Evolutionary conservation across 2,329 filamentous ascomycete species (phyloP).

Genomic region (Diplodia corticola): DNA sequence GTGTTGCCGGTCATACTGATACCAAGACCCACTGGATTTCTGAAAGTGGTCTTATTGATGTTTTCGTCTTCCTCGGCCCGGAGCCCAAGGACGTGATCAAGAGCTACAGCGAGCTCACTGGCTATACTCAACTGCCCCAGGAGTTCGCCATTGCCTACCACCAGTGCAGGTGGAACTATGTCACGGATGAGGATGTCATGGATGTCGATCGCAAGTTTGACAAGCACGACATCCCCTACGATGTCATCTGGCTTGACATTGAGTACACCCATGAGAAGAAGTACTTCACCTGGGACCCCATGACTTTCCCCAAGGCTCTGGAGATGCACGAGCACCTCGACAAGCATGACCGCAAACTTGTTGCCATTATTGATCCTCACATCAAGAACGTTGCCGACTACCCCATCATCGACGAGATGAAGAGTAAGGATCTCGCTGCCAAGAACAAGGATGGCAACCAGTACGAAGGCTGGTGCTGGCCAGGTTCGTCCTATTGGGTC

Average conservation of each 20-base stretch:
- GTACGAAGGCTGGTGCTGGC: constrained; percentile 99
- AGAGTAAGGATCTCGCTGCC: constrained; percentile 78
- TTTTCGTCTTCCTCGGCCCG: constrained; percentile 93
- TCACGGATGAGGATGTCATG: constrained; percentile 94
- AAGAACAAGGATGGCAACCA: constrained; percentile 86
- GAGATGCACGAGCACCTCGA: constrained; percentile 88
- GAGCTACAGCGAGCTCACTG: constrained; percentile 85
- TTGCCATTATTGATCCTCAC: constrained; percentile 93
- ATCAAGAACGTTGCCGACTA: constrained; percentile 91
- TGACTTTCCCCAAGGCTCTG: constrained; percentile 83
- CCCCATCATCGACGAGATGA: constrained; percentile 74
- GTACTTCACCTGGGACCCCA: constrained; percentile 95
- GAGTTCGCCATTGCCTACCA: constrained; percentile 93
- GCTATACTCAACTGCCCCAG: constrained; percentile 86
- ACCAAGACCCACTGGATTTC: constrained; percentile 98
- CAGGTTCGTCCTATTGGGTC: constrained; percentile 93
- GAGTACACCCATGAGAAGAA: constrained; percentile 97
- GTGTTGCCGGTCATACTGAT: constrained; percentile 65
- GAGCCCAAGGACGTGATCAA: constrained; percentile 79
- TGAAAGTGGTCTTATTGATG: constrained; percentile 82
- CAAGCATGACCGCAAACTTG: constrained; percentile 81
- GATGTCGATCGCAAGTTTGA: constrained; percentile 97
- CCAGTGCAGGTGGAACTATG: constrained; percentile 98
- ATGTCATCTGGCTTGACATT: constrained; percentile 98
- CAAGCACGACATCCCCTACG: constrained; percentile 92